Evolutionary conservation across 2,329 filamentous ascomycete species (phyloP), one percentile per base, ranked within the genome.

Genomic region (Monilinia vaccinii-corymbosi): DNA sequence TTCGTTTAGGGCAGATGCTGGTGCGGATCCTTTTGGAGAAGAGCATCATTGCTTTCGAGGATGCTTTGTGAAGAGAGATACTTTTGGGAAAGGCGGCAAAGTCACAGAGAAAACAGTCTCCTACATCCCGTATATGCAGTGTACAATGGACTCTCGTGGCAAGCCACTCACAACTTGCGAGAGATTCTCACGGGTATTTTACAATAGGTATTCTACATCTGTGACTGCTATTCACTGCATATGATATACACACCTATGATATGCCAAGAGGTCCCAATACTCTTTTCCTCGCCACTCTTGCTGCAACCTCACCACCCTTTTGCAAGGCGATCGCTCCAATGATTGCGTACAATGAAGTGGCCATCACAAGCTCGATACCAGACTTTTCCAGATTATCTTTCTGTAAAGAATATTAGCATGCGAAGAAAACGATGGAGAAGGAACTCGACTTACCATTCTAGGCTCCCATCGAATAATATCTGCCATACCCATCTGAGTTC

Each of bases 321-420:
- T 97, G 91, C 70, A 99, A 77, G n/a, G 91, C 86, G 57, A 99
- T 75, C 13, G 94, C 94, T 25, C 94, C 94, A 48, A 97, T 77
- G 59, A 99, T 87, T 49, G 92, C 90, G 72, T 91, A 90, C 59
- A 99, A 69, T 4, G 90, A 84, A 63, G 91, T 86, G 52, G 87
- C 83, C 59, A 96, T 77, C 28, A 97, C 86, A 4, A 86, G 78
- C 31, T 89, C 82, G 32, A 88, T 74, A 66, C 94, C 94, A 0
- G 91, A 96, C 21, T 77, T 76, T 56, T 81, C 73, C 58, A 96
- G 79, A 67, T 91, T 86, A 63, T 86, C 77, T 25, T 85, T 81
- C 81, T 86, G 63, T 18, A 47, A 6, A 49, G 42, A 34, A 62
- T n/a, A 38, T 59, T 23, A 59, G 57, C 28, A 47, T 47, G 34